Conservation (phyloP, 495 filamentous ascomycete genomes). For the Talaromyces stipitatus region DNA sequence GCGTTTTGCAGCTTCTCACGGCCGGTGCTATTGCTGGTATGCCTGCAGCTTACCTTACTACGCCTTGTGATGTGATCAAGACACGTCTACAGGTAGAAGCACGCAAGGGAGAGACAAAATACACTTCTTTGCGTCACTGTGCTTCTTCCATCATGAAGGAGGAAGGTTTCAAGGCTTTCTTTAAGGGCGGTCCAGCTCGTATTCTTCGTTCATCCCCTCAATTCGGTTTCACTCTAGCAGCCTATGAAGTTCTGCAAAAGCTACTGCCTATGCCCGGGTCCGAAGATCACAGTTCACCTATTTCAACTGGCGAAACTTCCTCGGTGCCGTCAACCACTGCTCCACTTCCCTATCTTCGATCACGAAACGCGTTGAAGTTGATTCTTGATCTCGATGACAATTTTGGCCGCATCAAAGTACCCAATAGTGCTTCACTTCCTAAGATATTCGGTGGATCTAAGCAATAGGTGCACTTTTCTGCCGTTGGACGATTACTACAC, state of each 20-base stretch:
- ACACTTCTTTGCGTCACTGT: constrained; percentile 81
- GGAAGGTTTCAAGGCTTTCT: constrained; percentile 93
- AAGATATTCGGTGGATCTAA: constrained; percentile 28
- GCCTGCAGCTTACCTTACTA: constrained; percentile 96
- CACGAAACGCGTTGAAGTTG: constrained; percentile 91
- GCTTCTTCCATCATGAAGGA: constrained; percentile 76
- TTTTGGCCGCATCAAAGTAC: constrained; percentile 64
- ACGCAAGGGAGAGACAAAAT: constrained; percentile 82
- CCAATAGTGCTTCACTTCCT: constrained; percentile 40
- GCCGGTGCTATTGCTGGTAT: constrained; percentile 97
- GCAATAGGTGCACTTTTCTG: constrained; percentile 15
- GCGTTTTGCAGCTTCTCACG: constrained; percentile 84
- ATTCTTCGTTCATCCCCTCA: constrained; percentile 91
- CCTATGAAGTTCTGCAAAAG: constrained; percentile 86
- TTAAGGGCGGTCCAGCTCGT: constrained; percentile 94
- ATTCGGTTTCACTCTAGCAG: constrained; percentile 94
- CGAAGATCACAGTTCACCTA: constrained; percentile 36
- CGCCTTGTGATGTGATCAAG: constrained; percentile 98
- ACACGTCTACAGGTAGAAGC: constrained; percentile 96
- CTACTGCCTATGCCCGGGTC: constrained; percentile 72
- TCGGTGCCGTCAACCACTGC: constrained; percentile 47
- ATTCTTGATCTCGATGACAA: constrained; percentile 90
- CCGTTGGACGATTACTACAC: constrained; percentile 3
- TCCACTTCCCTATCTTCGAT: constrained; percentile 74
- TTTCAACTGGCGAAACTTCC: constrained; percentile 32